phyloP scores from a whole-genome alignment of 2,329 filamentous ascomycete genomes.

The Allantophomopsis cytisporea region DNA sequence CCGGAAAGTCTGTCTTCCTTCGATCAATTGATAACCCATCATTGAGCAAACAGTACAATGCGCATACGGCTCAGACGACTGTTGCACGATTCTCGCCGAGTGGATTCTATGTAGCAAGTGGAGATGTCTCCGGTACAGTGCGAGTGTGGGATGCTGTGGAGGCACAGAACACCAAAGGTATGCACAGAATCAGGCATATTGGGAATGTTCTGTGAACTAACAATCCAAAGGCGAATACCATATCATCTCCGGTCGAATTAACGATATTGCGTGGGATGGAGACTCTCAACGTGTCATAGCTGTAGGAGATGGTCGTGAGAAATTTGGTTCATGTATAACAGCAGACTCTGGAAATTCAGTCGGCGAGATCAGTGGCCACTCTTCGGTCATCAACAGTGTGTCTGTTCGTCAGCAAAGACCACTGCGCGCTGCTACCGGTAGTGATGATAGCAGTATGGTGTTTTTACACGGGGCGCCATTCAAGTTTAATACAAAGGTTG shows the following conservation, averaged over 20 bases:
- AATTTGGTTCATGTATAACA: constrained; percentile 87
- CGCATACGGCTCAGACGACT: constrained; percentile 78
- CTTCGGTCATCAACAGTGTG: constrained; percentile 79
- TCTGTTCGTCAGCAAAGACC: constrained; percentile 82
- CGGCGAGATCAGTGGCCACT: constrained; percentile 87
- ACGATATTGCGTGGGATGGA: constrained; percentile 94
- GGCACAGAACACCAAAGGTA: constrained; percentile 67
- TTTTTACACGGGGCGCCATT: constrained; percentile 93
- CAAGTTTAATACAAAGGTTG: constrained; percentile 80
- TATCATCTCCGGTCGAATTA: constrained; percentile 89
- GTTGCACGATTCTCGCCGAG: constrained; percentile 90
- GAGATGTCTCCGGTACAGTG: constrained; percentile 73
- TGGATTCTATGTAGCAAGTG: constrained; percentile 88
- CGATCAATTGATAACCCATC: constrained; percentile 86
- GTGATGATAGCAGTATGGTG: constrained; percentile 78
- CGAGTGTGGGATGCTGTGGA: constrained; percentile 89
- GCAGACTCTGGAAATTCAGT: constrained; percentile 93
- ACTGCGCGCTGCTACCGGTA: constrained; percentile 80
- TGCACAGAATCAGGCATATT: too few species aligned
- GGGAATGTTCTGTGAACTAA: neutral
- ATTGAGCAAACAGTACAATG: constrained; percentile 77
- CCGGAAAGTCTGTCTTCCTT: constrained; percentile 92
- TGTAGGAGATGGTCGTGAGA: constrained; percentile 87
- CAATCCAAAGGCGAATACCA: constrained; percentile 57
- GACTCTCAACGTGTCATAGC: constrained; percentile 95